These are phyloP conservation scores for Penium margaritaceum DNA, from an alignment of 139 green algal species.

Conservation along the genomic window DNA sequence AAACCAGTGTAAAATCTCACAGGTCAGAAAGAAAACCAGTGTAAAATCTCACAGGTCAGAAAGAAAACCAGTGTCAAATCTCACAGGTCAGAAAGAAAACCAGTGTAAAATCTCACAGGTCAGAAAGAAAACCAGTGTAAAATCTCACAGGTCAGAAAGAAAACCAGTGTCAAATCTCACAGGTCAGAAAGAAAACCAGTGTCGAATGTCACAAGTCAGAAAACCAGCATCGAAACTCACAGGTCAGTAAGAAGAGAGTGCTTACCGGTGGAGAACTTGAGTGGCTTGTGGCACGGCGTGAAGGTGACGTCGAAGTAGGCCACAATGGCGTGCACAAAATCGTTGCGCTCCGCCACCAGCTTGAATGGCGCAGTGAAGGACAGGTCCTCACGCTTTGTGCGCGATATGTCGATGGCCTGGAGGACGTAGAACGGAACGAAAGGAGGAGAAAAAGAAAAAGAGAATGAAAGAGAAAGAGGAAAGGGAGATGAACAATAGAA, in stretches of 20 bases:
- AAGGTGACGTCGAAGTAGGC: constrained; percentile 85
- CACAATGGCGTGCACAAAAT: constrained; percentile 85
- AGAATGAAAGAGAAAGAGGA: no score
- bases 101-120: no score
- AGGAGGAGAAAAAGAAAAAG: no score
- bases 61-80: no score
- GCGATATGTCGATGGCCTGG: constrained; percentile 67
- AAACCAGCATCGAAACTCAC: neutral
- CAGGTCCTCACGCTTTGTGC: constrained; percentile 65
- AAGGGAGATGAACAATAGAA: no score
- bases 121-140: no score
- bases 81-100: no score
- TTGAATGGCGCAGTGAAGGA: constrained; percentile 43
- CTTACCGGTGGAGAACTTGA: constrained; percentile 59
- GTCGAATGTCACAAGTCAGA: neutral
- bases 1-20: no score
- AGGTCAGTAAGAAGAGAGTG: neutral
- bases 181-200: neutral
- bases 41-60: no score
- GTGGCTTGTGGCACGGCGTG: constrained; percentile 68
- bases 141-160: no score
- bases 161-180: neutral
- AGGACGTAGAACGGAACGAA: neutral
- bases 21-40: no score
- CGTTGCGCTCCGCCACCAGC: constrained; percentile 59